Percentiles rank a stretch among this genome's conserved stretches.
phyloP scores from a whole-genome alignment of 78 protist genomes.

The Guillardia theta region DNA sequence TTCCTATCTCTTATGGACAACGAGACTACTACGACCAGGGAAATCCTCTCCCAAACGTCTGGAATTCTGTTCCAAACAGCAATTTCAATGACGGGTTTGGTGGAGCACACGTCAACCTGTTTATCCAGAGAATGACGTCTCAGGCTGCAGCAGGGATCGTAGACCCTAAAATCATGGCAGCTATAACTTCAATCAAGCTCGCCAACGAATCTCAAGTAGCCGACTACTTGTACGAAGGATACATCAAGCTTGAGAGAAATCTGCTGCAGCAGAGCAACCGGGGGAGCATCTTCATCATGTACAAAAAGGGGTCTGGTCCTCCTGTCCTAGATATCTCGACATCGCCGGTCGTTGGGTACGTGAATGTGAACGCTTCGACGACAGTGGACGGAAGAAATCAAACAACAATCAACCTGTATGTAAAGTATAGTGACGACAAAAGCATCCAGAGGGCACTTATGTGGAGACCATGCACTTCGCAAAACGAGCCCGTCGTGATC shows the following conservation, averaged over 20 bases:
- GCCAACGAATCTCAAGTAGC: not conserved
- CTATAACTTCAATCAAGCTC: not conserved
- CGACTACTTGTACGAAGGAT: not conserved
- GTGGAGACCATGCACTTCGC: not conserved
- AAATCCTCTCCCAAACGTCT: not conserved
- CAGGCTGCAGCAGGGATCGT: not conserved
- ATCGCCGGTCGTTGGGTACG: not conserved
- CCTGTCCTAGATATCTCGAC: not conserved
- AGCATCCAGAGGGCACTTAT: not conserved
- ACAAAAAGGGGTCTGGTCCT: not conserved
- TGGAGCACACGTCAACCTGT: not conserved
- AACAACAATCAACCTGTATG: not conserved
- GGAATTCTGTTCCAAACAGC: not conserved
- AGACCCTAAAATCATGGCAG: not conserved
- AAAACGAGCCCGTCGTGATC: not conserved
- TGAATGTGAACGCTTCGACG: not conserved
- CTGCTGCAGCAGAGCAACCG: slow-evolving; percentile 2
- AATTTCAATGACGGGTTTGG: not conserved
- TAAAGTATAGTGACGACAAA: not conserved
- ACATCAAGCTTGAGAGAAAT: not conserved
- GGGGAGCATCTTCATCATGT: not conserved
- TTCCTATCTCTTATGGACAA: not conserved
- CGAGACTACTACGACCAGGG: not conserved
- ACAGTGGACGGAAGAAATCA: too few species aligned
- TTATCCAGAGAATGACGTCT: not conserved